phyloP scores from a whole-genome alignment of 148 eudicot species.

The Dianthus caryophyllus region DNA sequence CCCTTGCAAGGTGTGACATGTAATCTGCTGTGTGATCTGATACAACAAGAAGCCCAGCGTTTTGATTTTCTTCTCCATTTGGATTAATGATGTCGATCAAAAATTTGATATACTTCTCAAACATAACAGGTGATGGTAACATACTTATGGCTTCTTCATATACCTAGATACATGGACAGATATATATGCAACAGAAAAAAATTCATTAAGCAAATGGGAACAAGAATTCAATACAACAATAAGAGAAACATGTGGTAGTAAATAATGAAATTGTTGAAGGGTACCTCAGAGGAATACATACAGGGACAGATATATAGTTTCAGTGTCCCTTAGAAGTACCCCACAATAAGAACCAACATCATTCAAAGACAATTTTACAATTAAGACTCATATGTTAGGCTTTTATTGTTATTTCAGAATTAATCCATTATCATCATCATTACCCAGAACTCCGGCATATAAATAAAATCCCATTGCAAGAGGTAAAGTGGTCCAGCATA shows the following conservation, averaged over 20 bases:
- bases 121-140: constrained; percentile 50
- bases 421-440: not conserved
- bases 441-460: too few species aligned
- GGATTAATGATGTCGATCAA: constrained; percentile 37
- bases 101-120: constrained; percentile 53
- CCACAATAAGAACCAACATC: not conserved
- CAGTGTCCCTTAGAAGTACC: not conserved
- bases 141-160: constrained; percentile 62
- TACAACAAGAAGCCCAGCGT: constrained; percentile 13
- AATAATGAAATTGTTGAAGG: not conserved
- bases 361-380: too few species aligned
- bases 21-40: constrained; percentile 29
- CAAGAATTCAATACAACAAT: not conserved
- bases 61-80: constrained; percentile 27
- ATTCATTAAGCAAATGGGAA: not conserved
- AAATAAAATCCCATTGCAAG: not conserved
- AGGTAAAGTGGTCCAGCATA: not conserved
- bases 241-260: not conserved
- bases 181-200: not conserved
- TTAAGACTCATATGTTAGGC: not conserved
- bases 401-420: not conserved
- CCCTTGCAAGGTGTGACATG: constrained; percentile 38
- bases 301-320: not conserved
- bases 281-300: too few species aligned
- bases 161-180: constrained; percentile 34